Percentiles rank a stretch among this genome's conserved stretches.
phyloP scores from a whole-genome alignment of 768 basidiomycete genomes.

The Tulasnella sp. region DNA sequence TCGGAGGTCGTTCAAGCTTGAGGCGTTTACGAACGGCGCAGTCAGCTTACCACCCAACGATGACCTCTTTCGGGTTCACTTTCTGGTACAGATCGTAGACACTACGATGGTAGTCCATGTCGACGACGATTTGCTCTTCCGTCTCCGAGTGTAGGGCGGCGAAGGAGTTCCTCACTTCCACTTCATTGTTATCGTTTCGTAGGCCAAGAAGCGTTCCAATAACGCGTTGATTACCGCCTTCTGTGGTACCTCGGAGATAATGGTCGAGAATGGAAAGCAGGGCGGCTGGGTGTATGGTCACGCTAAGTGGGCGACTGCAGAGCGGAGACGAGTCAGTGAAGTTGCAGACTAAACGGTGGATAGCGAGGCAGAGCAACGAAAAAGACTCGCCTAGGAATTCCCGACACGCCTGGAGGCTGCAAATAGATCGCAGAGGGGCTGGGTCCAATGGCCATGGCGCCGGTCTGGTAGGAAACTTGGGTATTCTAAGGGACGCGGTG shows the following conservation, averaged over 20 bases:
- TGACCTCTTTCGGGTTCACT: conserved; percentile 76
- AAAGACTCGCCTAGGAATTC: conserved; percentile 6
- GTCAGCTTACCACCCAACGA: conserved; percentile 84
- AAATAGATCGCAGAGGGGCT: conserved; percentile 21
- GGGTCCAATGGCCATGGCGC: conserved; percentile 22
- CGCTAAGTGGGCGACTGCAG: conserved; percentile 58
- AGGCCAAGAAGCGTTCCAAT: conserved; percentile 92
- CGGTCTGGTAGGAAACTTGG: conserved; percentile 8
- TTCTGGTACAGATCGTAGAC: conserved; percentile 88
- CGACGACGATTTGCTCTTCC: conserved; percentile 87
- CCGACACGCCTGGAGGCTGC: conserved; percentile 13
- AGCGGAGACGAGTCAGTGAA: neutral
- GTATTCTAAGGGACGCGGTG: neutral
- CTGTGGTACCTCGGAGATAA: conserved; percentile 72
- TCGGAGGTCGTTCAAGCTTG: conserved; percentile 1
- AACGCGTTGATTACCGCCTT: conserved; percentile 67
- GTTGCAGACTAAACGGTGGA: neutral
- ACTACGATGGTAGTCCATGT: conserved; percentile 90
- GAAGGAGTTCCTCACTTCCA: conserved; percentile 79
- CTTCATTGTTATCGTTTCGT: conserved; percentile 48
- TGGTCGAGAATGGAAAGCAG: conserved; percentile 95
- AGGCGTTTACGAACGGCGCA: neutral
- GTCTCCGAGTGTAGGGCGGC: conserved; percentile 90
- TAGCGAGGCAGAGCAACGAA: neutral
- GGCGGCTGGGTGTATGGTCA: conserved; percentile 85